These are phyloP conservation scores for Globisporangium splendens DNA, from an alignment of 352 stramenopile species.

Conservation along the genomic window DNA sequence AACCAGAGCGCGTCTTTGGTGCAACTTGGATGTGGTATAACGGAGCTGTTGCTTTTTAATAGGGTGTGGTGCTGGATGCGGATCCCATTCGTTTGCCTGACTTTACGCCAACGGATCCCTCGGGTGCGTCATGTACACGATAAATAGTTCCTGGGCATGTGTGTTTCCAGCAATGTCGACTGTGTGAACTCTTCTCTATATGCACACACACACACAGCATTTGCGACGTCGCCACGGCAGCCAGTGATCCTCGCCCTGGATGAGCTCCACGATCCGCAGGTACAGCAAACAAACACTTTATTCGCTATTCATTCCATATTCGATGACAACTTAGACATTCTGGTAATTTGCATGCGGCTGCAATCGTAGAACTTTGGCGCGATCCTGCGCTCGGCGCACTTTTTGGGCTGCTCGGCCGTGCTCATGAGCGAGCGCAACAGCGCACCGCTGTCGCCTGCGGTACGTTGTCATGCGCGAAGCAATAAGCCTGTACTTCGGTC, in stretches of 20 bases:
- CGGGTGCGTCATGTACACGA: slow-evolving; percentile 18
- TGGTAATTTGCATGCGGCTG: neutral
- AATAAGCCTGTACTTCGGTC: no score
- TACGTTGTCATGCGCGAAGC: slow-evolving; percentile 9
- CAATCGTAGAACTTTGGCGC: slow-evolving; percentile 65
- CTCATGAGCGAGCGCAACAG: slow-evolving; percentile 70
- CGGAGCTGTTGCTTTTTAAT: slow-evolving; percentile 1
- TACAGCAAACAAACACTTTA: slow-evolving; percentile 5
- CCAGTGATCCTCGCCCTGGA: slow-evolving; percentile 73
- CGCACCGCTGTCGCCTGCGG: slow-evolving; percentile 66
- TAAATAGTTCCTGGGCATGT: no score
- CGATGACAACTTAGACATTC: neutral
- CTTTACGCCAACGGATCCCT: slow-evolving; percentile 43
- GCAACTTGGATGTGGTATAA: neutral
- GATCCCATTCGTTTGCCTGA: slow-evolving; percentile 52
- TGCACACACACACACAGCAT: slow-evolving; percentile 11
- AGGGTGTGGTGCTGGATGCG: slow-evolving; percentile 75
- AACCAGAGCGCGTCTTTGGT: neutral
- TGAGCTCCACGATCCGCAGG: slow-evolving; percentile 77
- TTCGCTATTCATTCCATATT: neutral
- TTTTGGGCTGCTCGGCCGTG: slow-evolving; percentile 64
- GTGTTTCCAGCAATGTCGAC: no score
- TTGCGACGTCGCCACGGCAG: slow-evolving; percentile 28
- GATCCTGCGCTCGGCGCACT: slow-evolving; percentile 75
- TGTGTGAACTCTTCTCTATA: no score